phyloP scores from a whole-genome alignment of 2,329 filamentous ascomycete species.

The Trichoderma hamatum region DNA sequence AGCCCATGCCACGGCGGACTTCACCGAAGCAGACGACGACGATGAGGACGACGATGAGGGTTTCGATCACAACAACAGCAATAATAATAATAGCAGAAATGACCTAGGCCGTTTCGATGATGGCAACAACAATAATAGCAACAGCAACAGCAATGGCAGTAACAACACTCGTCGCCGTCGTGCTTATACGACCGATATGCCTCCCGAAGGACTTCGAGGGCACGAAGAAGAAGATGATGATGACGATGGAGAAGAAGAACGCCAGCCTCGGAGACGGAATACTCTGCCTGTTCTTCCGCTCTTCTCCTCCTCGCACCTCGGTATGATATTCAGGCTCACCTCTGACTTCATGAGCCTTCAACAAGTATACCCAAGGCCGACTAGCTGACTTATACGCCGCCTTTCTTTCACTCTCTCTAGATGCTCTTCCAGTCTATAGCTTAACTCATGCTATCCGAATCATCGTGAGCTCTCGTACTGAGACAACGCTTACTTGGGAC shows the following conservation, averaged over 20 bases:
- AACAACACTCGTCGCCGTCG: conserved; percentile 13
- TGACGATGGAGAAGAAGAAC: conserved; percentile 46
- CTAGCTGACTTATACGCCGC: conserved; percentile 4
- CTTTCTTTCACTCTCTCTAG: conserved; percentile 47
- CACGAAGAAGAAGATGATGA: conserved; percentile 42
- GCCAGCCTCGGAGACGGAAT: conserved; percentile 31
- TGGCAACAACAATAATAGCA: neutral
- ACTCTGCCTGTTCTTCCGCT: conserved; percentile 64
- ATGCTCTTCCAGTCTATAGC: conserved; percentile 84
- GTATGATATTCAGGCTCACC: conserved; percentile 46
- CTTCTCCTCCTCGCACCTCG: conserved; percentile 77
- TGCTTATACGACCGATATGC: conserved; percentile 52
- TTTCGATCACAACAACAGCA: conserved; percentile 29
- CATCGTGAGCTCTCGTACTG: conserved; percentile 80
- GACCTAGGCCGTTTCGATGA: neutral
- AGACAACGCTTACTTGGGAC: conserved; percentile 92
- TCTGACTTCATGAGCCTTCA: neutral
- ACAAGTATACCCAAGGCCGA: neutral
- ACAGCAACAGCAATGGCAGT: conserved; percentile 1
- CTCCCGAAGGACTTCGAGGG: conserved; percentile 34
- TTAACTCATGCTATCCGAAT: conserved; percentile 88
- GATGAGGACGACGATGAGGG: conserved; percentile 44
- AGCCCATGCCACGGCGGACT: conserved; percentile 64
- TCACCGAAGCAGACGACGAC: conserved; percentile 63
- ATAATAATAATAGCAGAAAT: neutral